phyloP scores from a whole-genome alignment of 805 yeast genomes.

The Wickerhamomyces alni region DNA sequence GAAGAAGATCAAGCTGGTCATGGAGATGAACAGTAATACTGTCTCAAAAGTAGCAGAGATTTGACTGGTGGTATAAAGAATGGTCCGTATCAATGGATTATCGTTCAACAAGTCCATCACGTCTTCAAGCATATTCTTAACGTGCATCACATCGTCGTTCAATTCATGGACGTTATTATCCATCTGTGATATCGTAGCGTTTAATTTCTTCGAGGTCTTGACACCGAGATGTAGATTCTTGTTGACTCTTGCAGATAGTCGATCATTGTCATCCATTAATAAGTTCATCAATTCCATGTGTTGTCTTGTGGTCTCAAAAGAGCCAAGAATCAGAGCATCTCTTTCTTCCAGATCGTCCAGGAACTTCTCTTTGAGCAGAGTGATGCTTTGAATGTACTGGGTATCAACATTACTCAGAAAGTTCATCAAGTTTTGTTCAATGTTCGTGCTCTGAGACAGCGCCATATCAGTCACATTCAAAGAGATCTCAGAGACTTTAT shows the following conservation, averaged over 20 bases:
- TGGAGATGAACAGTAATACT: slow-evolving; percentile 2
- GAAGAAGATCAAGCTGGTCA: slow-evolving; percentile 3
- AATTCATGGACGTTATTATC: slow-evolving; percentile 5
- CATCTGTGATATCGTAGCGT: slow-evolving; percentile 4
- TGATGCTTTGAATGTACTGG: slow-evolving; percentile 7
- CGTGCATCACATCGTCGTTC: slow-evolving; percentile 5
- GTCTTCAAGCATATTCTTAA: slow-evolving; percentile 5
- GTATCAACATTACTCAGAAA: slow-evolving; percentile 7
- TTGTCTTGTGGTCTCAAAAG: slow-evolving; percentile 2
- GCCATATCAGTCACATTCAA: slow-evolving; percentile 12
- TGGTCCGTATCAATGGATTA: slow-evolving; percentile 9
- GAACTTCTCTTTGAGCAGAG: slow-evolving; percentile 8
- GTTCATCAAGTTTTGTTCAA: slow-evolving; percentile 7
- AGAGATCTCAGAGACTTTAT: slow-evolving; percentile 10
- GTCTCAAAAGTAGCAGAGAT: slow-evolving; percentile 2
- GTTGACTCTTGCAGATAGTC: slow-evolving; percentile 2
- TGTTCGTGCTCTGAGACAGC: slow-evolving; percentile 5
- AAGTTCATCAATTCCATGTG: not conserved
- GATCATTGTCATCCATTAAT: not conserved
- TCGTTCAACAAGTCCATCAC: slow-evolving; percentile 7
- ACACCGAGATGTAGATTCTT: slow-evolving; percentile 1
- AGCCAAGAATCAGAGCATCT: slow-evolving; percentile 5
- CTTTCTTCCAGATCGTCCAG: slow-evolving; percentile 10
- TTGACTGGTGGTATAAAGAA: slow-evolving; percentile 6
- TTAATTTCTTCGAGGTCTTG: slow-evolving; percentile 2